phyloP scores from a whole-genome alignment of 2,329 filamentous ascomycete species.

The Fusarium mexicanum region DNA sequence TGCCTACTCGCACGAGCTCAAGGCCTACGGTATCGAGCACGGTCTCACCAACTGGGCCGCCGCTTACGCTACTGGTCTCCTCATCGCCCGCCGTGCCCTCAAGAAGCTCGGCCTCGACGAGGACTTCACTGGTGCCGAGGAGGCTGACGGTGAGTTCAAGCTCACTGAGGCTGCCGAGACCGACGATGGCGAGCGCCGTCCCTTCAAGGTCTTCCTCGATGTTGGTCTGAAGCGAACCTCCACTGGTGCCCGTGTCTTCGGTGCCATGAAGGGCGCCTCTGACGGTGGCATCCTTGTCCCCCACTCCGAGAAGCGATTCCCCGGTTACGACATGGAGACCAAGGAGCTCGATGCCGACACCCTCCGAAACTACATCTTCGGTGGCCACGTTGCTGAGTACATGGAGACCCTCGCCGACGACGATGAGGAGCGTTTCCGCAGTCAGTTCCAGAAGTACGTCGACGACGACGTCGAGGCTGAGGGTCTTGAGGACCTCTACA shows the following conservation, averaged over 20 bases:
- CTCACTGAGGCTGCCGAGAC: slow-evolving; percentile 91
- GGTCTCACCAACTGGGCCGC: slow-evolving; percentile 99
- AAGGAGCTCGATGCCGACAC: slow-evolving; percentile 98
- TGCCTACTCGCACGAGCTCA: slow-evolving; percentile 97
- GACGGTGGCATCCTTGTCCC: slow-evolving; percentile 97
- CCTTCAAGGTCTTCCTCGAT: slow-evolving; percentile 99
- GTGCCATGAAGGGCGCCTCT: slow-evolving; percentile 99
- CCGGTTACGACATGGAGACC: slow-evolving; percentile 94
- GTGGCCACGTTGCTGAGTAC: slow-evolving; percentile 98
- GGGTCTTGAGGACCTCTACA: slow-evolving; percentile 95
- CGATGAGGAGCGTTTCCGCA: slow-evolving; percentile 99
- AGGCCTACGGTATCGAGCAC: slow-evolving; percentile 96
- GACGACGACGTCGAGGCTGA: slow-evolving; percentile 97
- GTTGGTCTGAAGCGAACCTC: slow-evolving; percentile 97
- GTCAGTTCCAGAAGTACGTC: slow-evolving; percentile 97
- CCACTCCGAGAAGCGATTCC: slow-evolving; percentile 99
- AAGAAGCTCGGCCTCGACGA: slow-evolving; percentile 97
- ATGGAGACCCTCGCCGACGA: slow-evolving; percentile 99
- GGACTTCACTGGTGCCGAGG: slow-evolving; percentile 94
- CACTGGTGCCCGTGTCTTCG: slow-evolving; percentile 98
- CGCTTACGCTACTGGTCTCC: slow-evolving; percentile 94
- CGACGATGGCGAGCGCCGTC: slow-evolving; percentile 85
- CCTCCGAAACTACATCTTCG: slow-evolving; percentile 99
- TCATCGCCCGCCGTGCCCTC: slow-evolving; percentile 95
- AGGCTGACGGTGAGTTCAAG: slow-evolving; percentile 94